Base-by-base conservation (phyloP, 2,329 filamentous ascomycete genomes). In the Trematosphaeria pertusa region DNA sequence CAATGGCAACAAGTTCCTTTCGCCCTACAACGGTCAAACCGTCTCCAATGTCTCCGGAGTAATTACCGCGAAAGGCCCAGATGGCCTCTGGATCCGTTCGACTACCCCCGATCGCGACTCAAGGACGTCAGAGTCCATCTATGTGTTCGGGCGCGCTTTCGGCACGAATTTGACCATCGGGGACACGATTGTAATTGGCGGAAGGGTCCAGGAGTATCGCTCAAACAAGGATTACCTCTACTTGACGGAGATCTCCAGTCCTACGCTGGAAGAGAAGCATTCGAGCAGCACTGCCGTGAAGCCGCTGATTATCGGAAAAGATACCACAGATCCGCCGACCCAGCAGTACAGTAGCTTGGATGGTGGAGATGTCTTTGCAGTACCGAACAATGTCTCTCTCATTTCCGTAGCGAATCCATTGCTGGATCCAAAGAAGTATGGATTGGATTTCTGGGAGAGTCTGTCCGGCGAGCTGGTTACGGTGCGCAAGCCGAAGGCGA, bases 361-460 rank as follows among this genome's bases (percentile, higher is more conserved):
- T 53, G 73, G 76, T n/a, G 84, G 84, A 9, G 82, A 86, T 64
- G 74, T 89, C 28, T 87, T 87, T 51, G 80, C 73, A 1, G 72
- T 87, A 4, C 87, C 87, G 9, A 87, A 87, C 61, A 86, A 83
- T 50, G 73, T 74, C 30, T 80, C 74, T 51, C 77, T 78, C 54
- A 63, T 89, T 30, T 86, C 84, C 2, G 73, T 67, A 5, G 73
- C 65, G 24, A 89, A 89, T 64, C 86, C 86, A 0, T 72, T 73
- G 11, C 76, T 89, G 30, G 67, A 86, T 50, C 86, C 86, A 2
- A 71, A 73, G 17, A 71, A 74, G 32, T 89, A 85, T 60, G 87
- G 87, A 2, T 74, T 89, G 21, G 87, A 89, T 66, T 90, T 89
- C 63, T 89, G 87, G 87, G 84, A 89, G 77, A 85, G 81, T 52